Evolutionary conservation across 139 green algal species (phyloP), one percentile per base, ranked within the genome.

Genomic region (Klebsormidium nitens): DNA sequence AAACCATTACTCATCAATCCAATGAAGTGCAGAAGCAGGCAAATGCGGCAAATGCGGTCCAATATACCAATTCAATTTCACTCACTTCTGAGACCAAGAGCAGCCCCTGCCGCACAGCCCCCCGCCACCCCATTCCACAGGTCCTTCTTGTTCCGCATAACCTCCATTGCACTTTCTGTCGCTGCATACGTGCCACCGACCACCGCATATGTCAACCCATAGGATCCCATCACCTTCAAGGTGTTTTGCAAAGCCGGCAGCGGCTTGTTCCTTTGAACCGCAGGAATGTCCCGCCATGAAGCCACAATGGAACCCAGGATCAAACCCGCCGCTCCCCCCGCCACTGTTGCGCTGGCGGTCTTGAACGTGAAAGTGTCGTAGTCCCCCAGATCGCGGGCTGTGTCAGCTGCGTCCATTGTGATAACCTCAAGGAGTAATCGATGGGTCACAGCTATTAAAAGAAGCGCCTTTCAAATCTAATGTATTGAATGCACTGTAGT

Each of bases 51-150:
- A 65, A 26, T 4, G 31, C 11, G 34, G n/a, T n/a, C n/a, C n/a
- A n/a, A n/a, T n/a, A n/a, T 31, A 71, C 14, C 32, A 44, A 62
- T 14, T 38, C 26, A 5, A 26, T 1, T 26, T 31, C 32, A 8
- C 67, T 44, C 36, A 72, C 58, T 40, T 62, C 59, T 36, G 2
- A 81, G 14, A 14, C 74, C 74, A 28, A 81, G 19, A 31, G 78
- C 36, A 40, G 39, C 36, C n/a, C 74, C 74, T 19, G 74, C 74
- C 5, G 68, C 68, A 2, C 66, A n/a, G 8, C 67, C 74, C 19
- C 74, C 74, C 14, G 66, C 26, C 0, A 78, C 74, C 35, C 74
- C 74, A 40, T 81, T 81, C 60, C 59, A 77, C 1, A 78, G 36
- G 69, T 81, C 74, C 4, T 78, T 72, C 35, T 73, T 74, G 26